phyloP scores from a whole-genome alignment of 768 basidiomycete species.

The Crepidotus variabilis region DNA sequence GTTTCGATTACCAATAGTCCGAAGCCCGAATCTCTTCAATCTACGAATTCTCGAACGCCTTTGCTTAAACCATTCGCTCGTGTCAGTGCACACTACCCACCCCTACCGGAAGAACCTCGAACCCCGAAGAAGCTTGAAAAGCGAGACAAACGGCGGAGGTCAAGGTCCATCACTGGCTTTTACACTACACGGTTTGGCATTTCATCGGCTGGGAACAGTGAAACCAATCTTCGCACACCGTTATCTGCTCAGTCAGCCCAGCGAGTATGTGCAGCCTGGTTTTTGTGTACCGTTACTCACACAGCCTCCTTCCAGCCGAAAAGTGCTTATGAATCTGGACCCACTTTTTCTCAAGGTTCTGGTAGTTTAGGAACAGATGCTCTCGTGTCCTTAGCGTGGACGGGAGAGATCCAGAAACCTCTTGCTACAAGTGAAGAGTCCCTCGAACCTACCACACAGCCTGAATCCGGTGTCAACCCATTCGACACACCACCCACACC shows the following conservation, averaged over 20 bases:
- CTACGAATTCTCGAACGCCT: conserved; percentile 17
- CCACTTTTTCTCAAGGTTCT: conserved; percentile 18
- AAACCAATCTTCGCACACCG: neutral
- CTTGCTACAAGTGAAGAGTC: conserved; percentile 5
- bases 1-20: conserved; percentile 7
- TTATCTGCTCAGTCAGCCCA: neutral
- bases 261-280: conserved; percentile 5
- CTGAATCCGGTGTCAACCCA: neutral
- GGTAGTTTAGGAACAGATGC: conserved; percentile 23
- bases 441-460: neutral
- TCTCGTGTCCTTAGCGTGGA: conserved; percentile 29
- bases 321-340: conserved; percentile 6
- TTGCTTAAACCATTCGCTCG: conserved; percentile 8
- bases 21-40: conserved; percentile 17
- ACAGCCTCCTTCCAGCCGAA: conserved; percentile 7
- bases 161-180: conserved; percentile 10
- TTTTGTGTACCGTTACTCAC: neutral
- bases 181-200: neutral
- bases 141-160: conserved; percentile 11
- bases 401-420: conserved; percentile 17
- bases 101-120: conserved; percentile 9
- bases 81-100: conserved; percentile 9
- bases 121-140: conserved; percentile 20
- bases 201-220: neutral
- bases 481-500: neutral